phyloP scores from a whole-genome alignment of 257 asterid genomes.

The Catharanthus roseus region DNA sequence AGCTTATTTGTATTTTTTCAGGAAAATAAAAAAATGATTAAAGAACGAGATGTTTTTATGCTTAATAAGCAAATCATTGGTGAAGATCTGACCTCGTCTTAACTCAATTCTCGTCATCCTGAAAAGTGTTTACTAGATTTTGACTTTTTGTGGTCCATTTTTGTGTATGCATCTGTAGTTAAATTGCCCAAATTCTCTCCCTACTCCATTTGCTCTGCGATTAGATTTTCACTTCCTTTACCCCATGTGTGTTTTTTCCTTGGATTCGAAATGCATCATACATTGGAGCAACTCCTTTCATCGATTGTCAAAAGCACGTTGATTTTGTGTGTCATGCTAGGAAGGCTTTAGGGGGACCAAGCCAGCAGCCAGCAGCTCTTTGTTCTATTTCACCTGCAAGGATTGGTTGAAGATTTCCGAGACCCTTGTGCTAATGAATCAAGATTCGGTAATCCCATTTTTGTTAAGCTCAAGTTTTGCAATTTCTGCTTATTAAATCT shows the following conservation, averaged over 20 bases:
- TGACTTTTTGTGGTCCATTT: neutral
- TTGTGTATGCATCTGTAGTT: neutral
- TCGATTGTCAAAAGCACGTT: neutral
- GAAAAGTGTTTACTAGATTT: neutral
- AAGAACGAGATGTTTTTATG: neutral
- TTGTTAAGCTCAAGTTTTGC: slow-evolving; percentile 5
- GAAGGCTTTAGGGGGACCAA: neutral
- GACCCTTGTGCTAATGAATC: slow-evolving; percentile 30
- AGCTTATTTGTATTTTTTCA: neutral
- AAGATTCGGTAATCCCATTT: slow-evolving; percentile 29
- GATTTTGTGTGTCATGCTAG: neutral
- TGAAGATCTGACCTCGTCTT: neutral
- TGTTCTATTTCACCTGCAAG: slow-evolving; percentile 11
- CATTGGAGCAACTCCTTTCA: neutral
- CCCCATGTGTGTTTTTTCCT: neutral
- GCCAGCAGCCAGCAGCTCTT: slow-evolving; percentile 10
- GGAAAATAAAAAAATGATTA: neutral
- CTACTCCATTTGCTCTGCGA: neutral
- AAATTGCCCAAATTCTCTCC: neutral
- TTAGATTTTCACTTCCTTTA: neutral
- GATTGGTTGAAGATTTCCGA: slow-evolving; percentile 30
- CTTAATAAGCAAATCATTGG: neutral
- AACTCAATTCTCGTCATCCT: neutral
- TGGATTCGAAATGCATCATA: neutral
- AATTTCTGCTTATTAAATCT: slow-evolving; percentile 35